Conservation (phyloP, 2,329 filamentous ascomycete species). For the Herpotrichia juniperi region DNA sequence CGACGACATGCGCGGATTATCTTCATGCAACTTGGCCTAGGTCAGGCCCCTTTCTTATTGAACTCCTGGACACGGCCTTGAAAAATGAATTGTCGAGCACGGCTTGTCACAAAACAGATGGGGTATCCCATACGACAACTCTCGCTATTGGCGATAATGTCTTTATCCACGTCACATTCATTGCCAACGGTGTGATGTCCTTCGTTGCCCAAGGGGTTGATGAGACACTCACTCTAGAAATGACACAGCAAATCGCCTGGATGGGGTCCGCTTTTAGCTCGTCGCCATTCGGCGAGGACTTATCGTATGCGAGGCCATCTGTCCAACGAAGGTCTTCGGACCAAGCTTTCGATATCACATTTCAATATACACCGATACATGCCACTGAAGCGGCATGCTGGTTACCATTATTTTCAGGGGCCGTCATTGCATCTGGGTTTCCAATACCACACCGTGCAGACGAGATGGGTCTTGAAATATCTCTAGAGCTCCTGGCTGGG, state of each 20-base stretch:
- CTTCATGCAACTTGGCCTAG: slow-evolving; percentile 15
- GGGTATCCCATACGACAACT: too few relatives aligned
- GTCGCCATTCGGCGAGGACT: slow-evolving; percentile 14
- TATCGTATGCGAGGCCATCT: slow-evolving; percentile 13
- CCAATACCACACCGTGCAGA: slow-evolving; percentile 15
- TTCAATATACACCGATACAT: slow-evolving; percentile 8
- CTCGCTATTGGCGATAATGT: too few relatives aligned
- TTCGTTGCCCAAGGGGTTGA: background rate
- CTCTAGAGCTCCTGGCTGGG: slow-evolving; percentile 16
- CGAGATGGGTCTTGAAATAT: slow-evolving; percentile 20
- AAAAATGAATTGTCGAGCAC: too few relatives aligned
- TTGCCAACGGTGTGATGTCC: background rate
- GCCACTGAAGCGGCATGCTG: slow-evolving; percentile 16
- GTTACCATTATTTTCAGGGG: slow-evolving; percentile 18
- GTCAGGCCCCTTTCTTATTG: slow-evolving; percentile 8
- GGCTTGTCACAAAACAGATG: too few relatives aligned
- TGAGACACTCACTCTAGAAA: slow-evolving; percentile 4
- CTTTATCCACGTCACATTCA: background rate
- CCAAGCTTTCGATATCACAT: background rate
- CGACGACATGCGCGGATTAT: slow-evolving; percentile 22
- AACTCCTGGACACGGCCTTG: slow-evolving; percentile 1
- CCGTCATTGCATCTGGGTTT: slow-evolving; percentile 18
- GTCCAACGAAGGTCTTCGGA: too few relatives aligned
- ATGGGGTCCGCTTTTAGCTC: slow-evolving; percentile 14
- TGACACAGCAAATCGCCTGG: slow-evolving; percentile 20